phyloP scores from a whole-genome alignment of 208 protist genomes.

The Balamuthia mandrillaris region DNA sequence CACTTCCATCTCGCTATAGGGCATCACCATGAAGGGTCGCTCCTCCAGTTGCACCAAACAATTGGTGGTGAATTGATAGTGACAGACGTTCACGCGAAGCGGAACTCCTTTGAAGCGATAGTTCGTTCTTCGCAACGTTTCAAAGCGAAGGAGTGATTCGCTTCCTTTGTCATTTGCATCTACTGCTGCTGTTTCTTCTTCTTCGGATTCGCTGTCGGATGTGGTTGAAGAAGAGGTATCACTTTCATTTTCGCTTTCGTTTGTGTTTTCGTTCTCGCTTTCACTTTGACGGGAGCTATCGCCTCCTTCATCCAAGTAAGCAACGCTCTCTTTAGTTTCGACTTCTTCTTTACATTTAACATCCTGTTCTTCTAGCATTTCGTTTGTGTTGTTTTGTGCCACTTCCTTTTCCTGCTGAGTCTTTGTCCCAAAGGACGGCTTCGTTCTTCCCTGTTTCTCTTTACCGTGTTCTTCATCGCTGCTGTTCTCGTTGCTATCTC shows the following conservation, averaged over 20 bases:
- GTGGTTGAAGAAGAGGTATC: not conserved
- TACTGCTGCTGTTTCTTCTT: not conserved
- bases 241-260: not conserved
- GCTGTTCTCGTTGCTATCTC: not conserved
- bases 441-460: no score
- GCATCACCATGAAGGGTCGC: no score
- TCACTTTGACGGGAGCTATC: no score
- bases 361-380: no score
- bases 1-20: no score
- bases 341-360: no score
- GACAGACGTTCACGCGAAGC: not conserved
- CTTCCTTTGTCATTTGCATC: not conserved
- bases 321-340: no score
- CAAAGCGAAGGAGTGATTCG: not conserved
- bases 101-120: not conserved
- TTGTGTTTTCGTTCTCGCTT: not conserved
- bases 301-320: no score
- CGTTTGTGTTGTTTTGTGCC: no score
- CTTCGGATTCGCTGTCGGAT: not conserved
- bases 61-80: not conserved
- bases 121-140: not conserved
- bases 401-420: no score
- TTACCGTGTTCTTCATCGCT: not conserved
- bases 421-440: no score
- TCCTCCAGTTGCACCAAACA: no score